Evolutionary conservation across 148 eudicot genomes (phyloP).

Genomic region (Rhododendron simsii): DNA sequence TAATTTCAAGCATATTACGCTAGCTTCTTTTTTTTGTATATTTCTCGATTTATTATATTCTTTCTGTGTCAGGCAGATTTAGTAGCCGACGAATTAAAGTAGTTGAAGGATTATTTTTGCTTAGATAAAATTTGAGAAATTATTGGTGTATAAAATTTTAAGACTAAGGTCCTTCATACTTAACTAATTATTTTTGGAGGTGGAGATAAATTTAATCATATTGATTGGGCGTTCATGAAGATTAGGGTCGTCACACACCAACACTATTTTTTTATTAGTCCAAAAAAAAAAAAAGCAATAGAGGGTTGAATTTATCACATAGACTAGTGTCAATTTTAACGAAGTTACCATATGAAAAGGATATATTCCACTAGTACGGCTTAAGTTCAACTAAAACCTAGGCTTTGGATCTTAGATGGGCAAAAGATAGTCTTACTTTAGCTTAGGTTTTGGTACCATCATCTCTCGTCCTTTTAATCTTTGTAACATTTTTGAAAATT

Average conservation of each 20-base stretch:
- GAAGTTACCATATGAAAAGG: too few species aligned
- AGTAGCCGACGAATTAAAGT: not conserved
- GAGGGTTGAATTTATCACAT: not conserved
- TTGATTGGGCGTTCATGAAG: not conserved
- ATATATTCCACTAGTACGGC: not conserved
- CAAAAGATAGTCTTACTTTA: too few species aligned
- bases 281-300: not conserved
- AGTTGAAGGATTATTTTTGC: not conserved
- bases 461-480: too few species aligned
- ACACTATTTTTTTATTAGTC: too few species aligned
- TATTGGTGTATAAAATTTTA: not conserved
- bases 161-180: too few species aligned
- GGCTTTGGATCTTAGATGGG: too few species aligned
- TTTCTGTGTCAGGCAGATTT: not conserved
- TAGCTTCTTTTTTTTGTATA: not conserved
- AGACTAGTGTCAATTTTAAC: not conserved
- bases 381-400: not conserved
- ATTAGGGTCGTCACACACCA: not conserved
- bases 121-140: not conserved
- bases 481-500: too few species aligned
- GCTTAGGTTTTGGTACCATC: too few species aligned
- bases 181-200: not conserved
- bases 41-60: not conserved
- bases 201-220: not conserved
- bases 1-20: too few species aligned